phyloP scores from a whole-genome alignment of 163 green algal genomes.

The Prototheca wickerhamii region DNA sequence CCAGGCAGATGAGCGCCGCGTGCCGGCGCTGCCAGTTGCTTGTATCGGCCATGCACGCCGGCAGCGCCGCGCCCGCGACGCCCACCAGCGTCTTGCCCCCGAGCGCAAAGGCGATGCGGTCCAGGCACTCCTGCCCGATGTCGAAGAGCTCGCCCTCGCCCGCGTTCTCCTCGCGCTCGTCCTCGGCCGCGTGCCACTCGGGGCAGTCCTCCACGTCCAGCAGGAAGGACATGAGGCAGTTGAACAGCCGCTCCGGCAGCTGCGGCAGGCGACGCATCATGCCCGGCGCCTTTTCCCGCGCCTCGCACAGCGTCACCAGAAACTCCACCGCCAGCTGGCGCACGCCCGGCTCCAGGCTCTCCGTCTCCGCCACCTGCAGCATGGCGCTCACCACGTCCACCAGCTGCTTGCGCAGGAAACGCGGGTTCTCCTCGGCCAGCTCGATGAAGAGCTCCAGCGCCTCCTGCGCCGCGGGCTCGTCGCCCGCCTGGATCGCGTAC shows the following conservation, averaged over 20 bases:
- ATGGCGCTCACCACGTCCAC: constrained; percentile 70
- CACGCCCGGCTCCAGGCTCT: constrained; percentile 63
- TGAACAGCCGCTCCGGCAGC: constrained; percentile 64
- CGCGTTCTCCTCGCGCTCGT: constrained; percentile 64
- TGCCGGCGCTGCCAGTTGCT: constrained; percentile 74
- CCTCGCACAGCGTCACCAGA: constrained; percentile 89
- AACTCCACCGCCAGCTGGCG: constrained; percentile 83
- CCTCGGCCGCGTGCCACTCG: constrained; percentile 59
- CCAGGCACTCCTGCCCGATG: constrained; percentile 75
- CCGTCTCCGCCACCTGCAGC: constrained; percentile 65
- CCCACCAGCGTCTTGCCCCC: constrained; percentile 84
- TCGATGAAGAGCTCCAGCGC: constrained; percentile 91
- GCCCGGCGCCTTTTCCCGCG: constrained; percentile 81
- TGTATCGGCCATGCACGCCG: constrained; percentile 39
- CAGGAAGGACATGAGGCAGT: constrained; percentile 81
- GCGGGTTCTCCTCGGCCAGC: constrained; percentile 79
- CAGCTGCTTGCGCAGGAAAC: constrained; percentile 84
- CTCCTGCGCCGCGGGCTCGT: constrained; percentile 72
- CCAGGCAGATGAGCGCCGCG: constrained; percentile 84
- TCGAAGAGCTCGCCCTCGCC: constrained; percentile 76
- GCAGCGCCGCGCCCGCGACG: constrained; percentile 35
- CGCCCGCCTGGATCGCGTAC: constrained; percentile 45
- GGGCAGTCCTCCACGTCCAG: constrained; percentile 79
- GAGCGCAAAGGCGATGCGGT: constrained; percentile 81
- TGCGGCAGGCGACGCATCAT: constrained; percentile 92